Base-by-base conservation (phyloP, 2,329 filamentous ascomycete species). In the Clarireedia monteithiana region DNA sequence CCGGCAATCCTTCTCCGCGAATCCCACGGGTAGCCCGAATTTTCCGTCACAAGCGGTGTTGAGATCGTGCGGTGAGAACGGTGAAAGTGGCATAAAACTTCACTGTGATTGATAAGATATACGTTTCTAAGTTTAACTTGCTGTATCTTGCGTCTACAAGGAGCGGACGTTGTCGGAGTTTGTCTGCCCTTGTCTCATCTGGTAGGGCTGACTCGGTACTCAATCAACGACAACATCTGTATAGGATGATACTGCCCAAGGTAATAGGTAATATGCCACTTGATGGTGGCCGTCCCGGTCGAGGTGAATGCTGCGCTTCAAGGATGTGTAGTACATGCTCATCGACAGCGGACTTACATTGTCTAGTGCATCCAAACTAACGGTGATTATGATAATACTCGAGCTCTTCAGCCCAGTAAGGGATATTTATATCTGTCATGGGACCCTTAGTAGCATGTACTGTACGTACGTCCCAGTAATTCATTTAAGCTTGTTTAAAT, bases 141-240 rank as follows among this genome's bases (percentile, higher is more conserved):
- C 30, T 34, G 9, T 12, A 9, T 1, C 30, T 10, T 12, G 10
- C 10, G 30, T 34, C 30, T 34, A 34, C 9, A 34, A 12, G 30
- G 30, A 12, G 30, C 9, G 2, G 20, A 5, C 24, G 1, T 10
- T 12, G 15, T 50, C 15, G 39, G n/a, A 20, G 6, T 20, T 52
- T 36, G 40, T 45, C 39, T 47, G 42, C 26, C 47, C 40, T 53
- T 53, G 50, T 47, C 42, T 53, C 42, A 52, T 53, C 20, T 24
- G 10, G 42, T 47, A 47, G 46, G 42, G 50, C 42, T 53, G 42
- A 53, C 15, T 53, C 30, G n/a, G 50, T 47, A 53, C 12, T 23
- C 5, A 2, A 23, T 47, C 20, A 23, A 46, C 20, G 17, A 24
- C 9, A 15, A 42, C n/a, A 20, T 42, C 17, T 17, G 20, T 42